Conservation (phyloP, 208 protist species). For the Leptomonas pyrrhocoris region DNA sequence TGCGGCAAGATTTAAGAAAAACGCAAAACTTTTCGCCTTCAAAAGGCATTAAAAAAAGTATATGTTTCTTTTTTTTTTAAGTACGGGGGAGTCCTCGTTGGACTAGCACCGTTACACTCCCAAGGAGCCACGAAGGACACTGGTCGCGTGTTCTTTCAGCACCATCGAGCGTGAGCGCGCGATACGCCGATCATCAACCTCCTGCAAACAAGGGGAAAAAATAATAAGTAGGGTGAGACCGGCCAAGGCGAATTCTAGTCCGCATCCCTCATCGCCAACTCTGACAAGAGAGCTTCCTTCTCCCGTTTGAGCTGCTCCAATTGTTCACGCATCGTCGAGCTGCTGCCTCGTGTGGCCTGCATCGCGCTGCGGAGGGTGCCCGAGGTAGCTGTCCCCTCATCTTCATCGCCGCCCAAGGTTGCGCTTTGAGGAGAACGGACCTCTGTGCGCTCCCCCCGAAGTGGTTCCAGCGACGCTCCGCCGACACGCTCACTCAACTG, state of each 20-base stretch:
- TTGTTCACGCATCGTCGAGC: constrained; percentile 39
- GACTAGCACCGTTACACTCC: too few relatives aligned
- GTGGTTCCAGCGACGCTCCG: background rate
- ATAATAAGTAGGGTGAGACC: constrained; percentile 51
- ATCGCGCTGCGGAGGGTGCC: too few relatives aligned
- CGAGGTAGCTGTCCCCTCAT: background rate
- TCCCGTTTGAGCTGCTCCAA: constrained; percentile 66
- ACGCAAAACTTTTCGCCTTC: too few relatives aligned
- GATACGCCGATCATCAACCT: too few relatives aligned
- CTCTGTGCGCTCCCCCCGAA: background rate
- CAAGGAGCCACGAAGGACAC: too few relatives aligned
- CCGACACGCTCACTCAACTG: background rate
- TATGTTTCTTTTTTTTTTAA: too few relatives aligned
- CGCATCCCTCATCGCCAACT: constrained; percentile 41
- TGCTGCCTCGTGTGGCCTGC: constrained; percentile 3
- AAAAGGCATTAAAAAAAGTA: too few relatives aligned
- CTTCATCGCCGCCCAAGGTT: background rate
- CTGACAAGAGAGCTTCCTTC: constrained; percentile 57
- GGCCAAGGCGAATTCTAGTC: constrained; percentile 45
- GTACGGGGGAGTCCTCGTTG: too few relatives aligned
- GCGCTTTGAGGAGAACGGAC: background rate
- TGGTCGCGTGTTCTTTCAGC: too few relatives aligned
- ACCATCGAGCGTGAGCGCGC: too few relatives aligned
- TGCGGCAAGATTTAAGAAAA: too few relatives aligned
- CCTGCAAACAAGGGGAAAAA: too few relatives aligned